These are phyloP conservation scores for Exsudoporus floridanus DNA, from an alignment of 1,284 basidiomycete genomes.

Conservation along the genomic window DNA sequence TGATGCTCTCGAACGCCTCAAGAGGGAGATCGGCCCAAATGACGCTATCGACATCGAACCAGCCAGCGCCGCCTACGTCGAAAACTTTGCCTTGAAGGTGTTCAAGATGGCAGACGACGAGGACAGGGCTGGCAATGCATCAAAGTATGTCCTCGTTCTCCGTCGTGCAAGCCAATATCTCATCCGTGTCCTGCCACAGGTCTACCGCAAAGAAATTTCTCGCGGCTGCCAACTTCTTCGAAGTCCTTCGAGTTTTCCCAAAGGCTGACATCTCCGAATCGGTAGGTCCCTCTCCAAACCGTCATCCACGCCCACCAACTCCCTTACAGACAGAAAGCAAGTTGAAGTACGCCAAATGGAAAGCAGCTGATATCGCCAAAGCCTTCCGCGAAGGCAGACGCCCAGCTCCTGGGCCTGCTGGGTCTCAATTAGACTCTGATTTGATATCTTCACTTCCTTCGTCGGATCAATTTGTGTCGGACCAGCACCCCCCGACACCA, in stretches of 20 bases:
- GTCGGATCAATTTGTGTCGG: conserved; percentile 22
- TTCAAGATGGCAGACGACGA: conserved; percentile 91
- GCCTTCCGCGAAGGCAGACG: conserved; percentile 84
- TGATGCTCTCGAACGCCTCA: conserved; percentile 79
- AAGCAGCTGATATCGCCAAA: conserved; percentile 85
- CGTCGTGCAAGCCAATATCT: conserved; percentile 1
- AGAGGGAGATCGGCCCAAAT: conserved; percentile 68
- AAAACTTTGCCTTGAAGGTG: conserved; percentile 90
- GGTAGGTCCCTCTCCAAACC: conserved; percentile 30
- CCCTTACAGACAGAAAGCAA: conserved; percentile 65
- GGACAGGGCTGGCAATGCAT: conserved; percentile 76
- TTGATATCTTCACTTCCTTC: conserved; percentile 5
- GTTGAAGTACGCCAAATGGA: conserved; percentile 90
- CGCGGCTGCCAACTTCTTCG: conserved; percentile 84
- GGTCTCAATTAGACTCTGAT: conserved; percentile 40
- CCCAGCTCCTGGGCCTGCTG: conserved; percentile 65
- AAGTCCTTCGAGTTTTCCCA: conserved; percentile 78
- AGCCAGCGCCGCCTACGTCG: conserved; percentile 84
- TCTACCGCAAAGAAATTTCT: conserved; percentile 86
- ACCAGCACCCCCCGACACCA: conserved; percentile 17
- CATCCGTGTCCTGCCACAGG: conserved; percentile 39
- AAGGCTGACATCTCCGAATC: conserved; percentile 51
- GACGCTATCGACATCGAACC: conserved; percentile 85
- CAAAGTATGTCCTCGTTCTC: conserved; percentile 50
- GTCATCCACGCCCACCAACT: background rate